phyloP scores from a whole-genome alignment of 129 eudicot genomes.

The Mikania micrantha region DNA sequence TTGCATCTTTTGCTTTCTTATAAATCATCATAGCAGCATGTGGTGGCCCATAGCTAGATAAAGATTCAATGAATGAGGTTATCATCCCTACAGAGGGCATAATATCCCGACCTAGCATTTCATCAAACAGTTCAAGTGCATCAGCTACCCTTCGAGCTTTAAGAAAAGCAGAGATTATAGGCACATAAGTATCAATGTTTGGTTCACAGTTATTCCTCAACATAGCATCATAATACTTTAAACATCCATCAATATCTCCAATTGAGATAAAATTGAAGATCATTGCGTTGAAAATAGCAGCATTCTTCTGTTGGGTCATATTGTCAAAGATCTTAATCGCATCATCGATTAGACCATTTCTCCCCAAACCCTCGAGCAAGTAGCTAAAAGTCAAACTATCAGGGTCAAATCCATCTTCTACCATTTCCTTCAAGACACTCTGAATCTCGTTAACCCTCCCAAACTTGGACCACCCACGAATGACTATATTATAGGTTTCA shows the following conservation, averaged over 20 bases:
- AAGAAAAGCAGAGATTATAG: conserved; percentile 48
- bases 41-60: conserved; percentile 87
- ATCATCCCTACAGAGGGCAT: conserved; percentile 57
- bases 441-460: conserved; percentile 68
- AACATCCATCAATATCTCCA: conserved; percentile 55
- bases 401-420: conserved; percentile 64
- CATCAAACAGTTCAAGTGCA: conserved; percentile 77
- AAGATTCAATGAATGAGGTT: conserved; percentile 49
- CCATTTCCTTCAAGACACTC: conserved; percentile 59
- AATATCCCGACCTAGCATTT: conserved; percentile 52
- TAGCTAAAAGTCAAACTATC: conserved; percentile 52
- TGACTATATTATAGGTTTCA: conserved; percentile 40
- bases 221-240: conserved; percentile 59
- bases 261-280: conserved; percentile 43
- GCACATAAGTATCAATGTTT: conserved; percentile 49
- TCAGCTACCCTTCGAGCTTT: conserved; percentile 71
- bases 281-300: conserved; percentile 62
- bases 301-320: conserved; percentile 40
- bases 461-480: conserved; percentile 63
- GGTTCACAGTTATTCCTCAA: conserved; percentile 44
- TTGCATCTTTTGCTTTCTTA: conserved; percentile 59
- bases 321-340: conserved; percentile 57
- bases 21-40: conserved; percentile 85
- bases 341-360: conserved; percentile 57
- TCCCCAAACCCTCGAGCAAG: conserved; percentile 75